A percentile compares a stretch with the other conserved stretches of the same genome.
Evolutionary conservation across 2,329 filamentous ascomycete species (phyloP).

Genomic region (Ambrosiella cleistominuta): DNA sequence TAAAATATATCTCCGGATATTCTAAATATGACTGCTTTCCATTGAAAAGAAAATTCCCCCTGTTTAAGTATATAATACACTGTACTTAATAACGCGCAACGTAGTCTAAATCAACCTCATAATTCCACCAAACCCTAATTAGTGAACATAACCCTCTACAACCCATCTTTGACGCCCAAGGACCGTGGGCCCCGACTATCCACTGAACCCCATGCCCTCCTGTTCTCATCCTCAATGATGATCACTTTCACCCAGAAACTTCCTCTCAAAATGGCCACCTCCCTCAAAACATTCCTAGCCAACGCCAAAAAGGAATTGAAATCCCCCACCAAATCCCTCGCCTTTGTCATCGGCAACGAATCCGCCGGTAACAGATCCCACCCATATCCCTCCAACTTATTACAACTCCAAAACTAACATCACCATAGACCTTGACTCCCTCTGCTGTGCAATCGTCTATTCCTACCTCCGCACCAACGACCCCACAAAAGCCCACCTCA

Average conservation of each 20-base stretch:
- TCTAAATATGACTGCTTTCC: too few species aligned
- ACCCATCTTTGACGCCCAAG: too few species aligned
- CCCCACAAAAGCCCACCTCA: constrained; percentile 35
- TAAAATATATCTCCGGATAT: too few species aligned
- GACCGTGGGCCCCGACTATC: too few species aligned
- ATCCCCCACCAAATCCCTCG: constrained; percentile 27
- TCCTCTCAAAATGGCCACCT: constrained; percentile 13
- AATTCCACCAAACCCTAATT: too few species aligned
- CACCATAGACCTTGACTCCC: constrained; percentile 54
- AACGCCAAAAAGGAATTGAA: constrained; percentile 31
- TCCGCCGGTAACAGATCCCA: constrained; percentile 35
- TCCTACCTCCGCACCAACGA: constrained; percentile 54
- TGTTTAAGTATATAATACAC: too few species aligned
- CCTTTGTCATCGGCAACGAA: constrained; percentile 50
- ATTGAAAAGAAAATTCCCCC: too few species aligned
- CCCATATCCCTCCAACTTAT: background rate
- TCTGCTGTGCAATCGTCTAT: constrained; percentile 55
- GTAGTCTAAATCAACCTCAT: too few species aligned
- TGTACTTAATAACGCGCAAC: too few species aligned
- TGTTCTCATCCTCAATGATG: background rate
- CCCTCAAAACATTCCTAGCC: constrained; percentile 33
- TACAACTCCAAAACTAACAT: background rate
- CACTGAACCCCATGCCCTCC: too few species aligned
- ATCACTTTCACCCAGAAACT: background rate
- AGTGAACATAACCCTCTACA: too few species aligned